A percentile compares a stretch with the other conserved stretches of the same genome.
Conservation (phyloP, 208 protist species). For the Leishmania major region DNA sequence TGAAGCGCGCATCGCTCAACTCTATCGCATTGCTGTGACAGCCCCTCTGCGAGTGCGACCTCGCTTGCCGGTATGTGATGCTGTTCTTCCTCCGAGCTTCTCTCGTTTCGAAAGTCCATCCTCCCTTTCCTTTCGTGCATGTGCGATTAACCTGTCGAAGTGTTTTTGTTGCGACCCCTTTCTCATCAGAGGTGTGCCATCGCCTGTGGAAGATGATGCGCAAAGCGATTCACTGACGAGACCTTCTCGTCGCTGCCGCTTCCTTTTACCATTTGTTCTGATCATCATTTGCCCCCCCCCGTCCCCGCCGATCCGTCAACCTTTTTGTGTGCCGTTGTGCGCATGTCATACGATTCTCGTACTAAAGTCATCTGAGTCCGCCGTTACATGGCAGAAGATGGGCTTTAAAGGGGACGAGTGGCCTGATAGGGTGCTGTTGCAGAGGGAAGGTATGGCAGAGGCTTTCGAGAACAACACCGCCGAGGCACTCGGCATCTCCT, state of each 20-base stretch:
- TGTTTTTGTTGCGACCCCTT: neutral
- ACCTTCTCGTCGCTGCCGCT: neutral
- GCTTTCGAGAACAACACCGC: constrained; percentile 32
- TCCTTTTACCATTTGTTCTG: neutral
- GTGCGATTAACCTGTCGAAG: neutral
- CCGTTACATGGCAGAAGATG: constrained; percentile 47
- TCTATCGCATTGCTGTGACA: too few relatives aligned
- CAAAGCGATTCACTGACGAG: neutral
- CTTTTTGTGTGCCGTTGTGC: neutral
- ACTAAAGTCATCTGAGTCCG: neutral
- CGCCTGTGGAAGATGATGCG: neutral
- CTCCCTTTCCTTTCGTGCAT: neutral
- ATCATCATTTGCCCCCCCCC: neutral
- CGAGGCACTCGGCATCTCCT: constrained; percentile 22
- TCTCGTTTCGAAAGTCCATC: too few relatives aligned
- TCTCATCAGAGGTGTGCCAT: neutral
- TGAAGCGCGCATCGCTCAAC: too few relatives aligned
- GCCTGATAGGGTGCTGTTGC: constrained; percentile 23
- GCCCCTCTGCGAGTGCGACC: too few relatives aligned
- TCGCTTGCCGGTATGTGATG: too few relatives aligned
- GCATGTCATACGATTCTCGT: neutral
- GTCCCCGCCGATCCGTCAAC: too few relatives aligned
- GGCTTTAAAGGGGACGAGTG: constrained; percentile 58
- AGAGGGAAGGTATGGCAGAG: constrained; percentile 30
- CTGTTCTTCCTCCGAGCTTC: too few relatives aligned